Conservation (phyloP, 805 yeast species). For the Cyberlindnera mrakii region DNA sequence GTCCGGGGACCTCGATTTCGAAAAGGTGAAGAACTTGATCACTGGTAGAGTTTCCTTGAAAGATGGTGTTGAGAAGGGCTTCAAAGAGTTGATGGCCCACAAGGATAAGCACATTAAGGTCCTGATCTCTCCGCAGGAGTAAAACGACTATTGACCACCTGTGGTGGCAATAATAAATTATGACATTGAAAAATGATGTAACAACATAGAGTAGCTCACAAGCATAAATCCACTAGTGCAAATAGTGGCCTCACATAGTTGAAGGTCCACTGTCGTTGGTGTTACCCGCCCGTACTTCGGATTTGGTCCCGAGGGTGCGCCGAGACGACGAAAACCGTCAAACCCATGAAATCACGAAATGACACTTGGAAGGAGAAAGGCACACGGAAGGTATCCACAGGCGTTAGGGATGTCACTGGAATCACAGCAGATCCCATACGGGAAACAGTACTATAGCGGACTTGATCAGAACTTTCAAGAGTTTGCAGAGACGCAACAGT, state of each 20-base stretch:
- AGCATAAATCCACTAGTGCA: too few relatives aligned
- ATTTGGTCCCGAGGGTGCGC: too few relatives aligned
- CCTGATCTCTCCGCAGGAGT: slow-evolving; percentile 30
- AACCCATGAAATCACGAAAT: too few relatives aligned
- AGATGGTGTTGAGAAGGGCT: slow-evolving; percentile 37
- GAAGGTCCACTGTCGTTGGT: too few relatives aligned
- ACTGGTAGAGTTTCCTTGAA: slow-evolving; percentile 33
- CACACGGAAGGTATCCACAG: too few relatives aligned
- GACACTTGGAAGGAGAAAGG: too few relatives aligned
- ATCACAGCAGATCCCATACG: slow-evolving; percentile 15
- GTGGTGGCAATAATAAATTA: too few relatives aligned
- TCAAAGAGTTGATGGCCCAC: slow-evolving; percentile 34
- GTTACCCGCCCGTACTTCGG: too few relatives aligned
- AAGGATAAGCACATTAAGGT: slow-evolving; percentile 43
- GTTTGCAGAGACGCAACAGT: slow-evolving; percentile 1
- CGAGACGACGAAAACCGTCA: too few relatives aligned
- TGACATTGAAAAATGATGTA: too few relatives aligned
- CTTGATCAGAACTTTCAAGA: slow-evolving; percentile 19
- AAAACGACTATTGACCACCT: background rate
- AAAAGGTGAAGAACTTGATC: slow-evolving; percentile 31
- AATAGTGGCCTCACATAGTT: too few relatives aligned
- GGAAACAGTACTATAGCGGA: slow-evolving; percentile 17
- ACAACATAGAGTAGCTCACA: too few relatives aligned
- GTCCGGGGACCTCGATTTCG: slow-evolving; percentile 29
- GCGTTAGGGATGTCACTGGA: slow-evolving; percentile 16